These are phyloP conservation scores for Cercophora samala DNA, from an alignment of 495 filamentous ascomycete species.

Conservation along the genomic window DNA sequence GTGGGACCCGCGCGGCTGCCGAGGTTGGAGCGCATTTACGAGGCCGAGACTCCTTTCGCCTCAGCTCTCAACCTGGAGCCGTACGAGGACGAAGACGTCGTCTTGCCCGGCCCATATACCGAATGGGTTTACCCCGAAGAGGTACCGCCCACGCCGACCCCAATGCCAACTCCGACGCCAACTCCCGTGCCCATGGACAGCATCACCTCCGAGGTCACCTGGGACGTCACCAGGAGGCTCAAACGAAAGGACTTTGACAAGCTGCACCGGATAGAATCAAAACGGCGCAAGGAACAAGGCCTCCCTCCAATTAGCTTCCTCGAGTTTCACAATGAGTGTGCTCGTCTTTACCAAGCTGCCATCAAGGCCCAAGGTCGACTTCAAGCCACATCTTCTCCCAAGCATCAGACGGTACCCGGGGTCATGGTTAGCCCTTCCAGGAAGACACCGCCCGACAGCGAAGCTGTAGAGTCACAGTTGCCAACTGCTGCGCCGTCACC, in stretches of 20 bases:
- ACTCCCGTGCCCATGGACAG: conserved; percentile 17
- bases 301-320: conserved; percentile 22
- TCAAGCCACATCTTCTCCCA: background rate
- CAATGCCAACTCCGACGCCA: conserved; percentile 22
- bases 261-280: conserved; percentile 23
- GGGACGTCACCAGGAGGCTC: conserved; percentile 25
- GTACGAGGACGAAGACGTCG: conserved; percentile 26
- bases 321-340: conserved; percentile 28
- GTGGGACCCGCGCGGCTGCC: conserved; percentile 20
- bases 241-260: conserved; percentile 22
- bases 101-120: conserved; percentile 28
- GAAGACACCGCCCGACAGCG: background rate
- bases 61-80: conserved; percentile 22
- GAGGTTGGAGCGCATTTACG: conserved; percentile 25
- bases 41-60: conserved; percentile 20
- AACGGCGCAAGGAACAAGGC: conserved; percentile 17
- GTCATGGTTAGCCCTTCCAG: background rate
- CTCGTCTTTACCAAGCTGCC: conserved; percentile 19
- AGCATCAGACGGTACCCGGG: no score
- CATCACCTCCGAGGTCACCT: conserved; percentile 11
- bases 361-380: conserved; percentile 3
- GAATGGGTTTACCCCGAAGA: conserved; percentile 25
- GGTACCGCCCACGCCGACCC: conserved; percentile 6
- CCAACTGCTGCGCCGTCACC: conserved; percentile 32
- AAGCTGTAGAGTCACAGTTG: conserved; percentile 16